Evolutionary conservation across 352 stramenopile species (phyloP), one percentile per base, ranked within the genome.

Genomic region (Phytophthora foliorum): DNA sequence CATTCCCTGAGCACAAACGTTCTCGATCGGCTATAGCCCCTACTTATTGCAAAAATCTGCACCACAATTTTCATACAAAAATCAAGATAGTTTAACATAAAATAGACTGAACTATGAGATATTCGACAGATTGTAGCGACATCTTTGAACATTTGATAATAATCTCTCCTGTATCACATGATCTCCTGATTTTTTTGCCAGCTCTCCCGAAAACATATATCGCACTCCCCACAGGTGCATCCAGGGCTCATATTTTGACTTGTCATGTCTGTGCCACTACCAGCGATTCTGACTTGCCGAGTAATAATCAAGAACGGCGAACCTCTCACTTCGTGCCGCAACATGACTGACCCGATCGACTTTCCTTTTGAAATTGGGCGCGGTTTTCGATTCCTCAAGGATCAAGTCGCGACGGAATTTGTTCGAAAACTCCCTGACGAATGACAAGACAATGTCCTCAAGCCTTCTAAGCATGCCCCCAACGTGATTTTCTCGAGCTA

Each of bases 1-100:
- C 8, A 63, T 57, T 60, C 50, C 31, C 59, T 67, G 25, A 25
- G 36, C 22, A 67, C 59, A 60, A 53, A 55, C 59, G 49, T 55
- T 67, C 39, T 67, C 49, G 27, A 59, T 60, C 60, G 49, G 39
- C 59, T 52, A 24, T 11, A 57, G 38, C 25, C 48, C 58, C 48
- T 57, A 58, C 34, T 59, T 54, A 57, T 66, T 51, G 22, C n/a
- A 50, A 36, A 25, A 57, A 29, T 24, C 1, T 50, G 7, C 42
- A 25, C 36, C 24, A n/a, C 22, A 2, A 17, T 38, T 50, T 45
- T 56, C 21, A 50, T 64, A 64, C 57, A 42, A 64, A 64, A 34
- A 34, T 25, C 24, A 56, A 49, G 25, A 61, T 34, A 51, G 6
- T 6, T 10, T 4, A 7, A 17, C 44, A 32, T 2, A 51, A 27